Evolutionary conservation across 73 alveolate genomes (phyloP).

Genomic region (Paramecium sonneborni): DNA sequence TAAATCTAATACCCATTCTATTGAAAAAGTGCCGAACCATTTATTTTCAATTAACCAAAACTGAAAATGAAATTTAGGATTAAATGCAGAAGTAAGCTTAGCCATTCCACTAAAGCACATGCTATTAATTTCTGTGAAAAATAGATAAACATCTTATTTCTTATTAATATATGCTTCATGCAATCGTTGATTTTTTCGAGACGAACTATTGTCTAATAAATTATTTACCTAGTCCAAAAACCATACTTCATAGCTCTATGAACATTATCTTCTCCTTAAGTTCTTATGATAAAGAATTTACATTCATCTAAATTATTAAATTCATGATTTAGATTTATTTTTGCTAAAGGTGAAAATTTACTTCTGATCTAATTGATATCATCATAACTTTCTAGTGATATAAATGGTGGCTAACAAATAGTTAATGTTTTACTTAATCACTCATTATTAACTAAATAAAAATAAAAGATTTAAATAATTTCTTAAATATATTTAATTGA

Average conservation of each 20-base stretch:
- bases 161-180: not conserved
- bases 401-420: not conserved
- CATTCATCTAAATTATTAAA: not conserved
- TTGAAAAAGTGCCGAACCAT: conserved; percentile 39
- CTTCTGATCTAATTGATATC: not conserved
- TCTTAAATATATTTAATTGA: conserved; percentile 1
- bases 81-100: not conserved
- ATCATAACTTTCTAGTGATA: not conserved
- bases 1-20: conserved; percentile 14
- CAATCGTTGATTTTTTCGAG: conserved; percentile 15
- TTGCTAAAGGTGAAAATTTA: not conserved
- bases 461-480: conserved; percentile 27
- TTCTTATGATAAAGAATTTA: conserved; percentile 42
- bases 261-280: conserved; percentile 44
- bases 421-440: not conserved
- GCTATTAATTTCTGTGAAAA: conserved; percentile 18
- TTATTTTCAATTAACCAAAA: conserved; percentile 48
- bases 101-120: conserved; percentile 43
- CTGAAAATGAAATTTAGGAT: conserved; percentile 12
- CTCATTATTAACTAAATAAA: not conserved
- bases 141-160: not conserved
- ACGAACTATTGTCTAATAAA: not conserved
- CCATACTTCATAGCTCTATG: conserved; percentile 56
- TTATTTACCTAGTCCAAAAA: conserved; percentile 31
- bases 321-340: not conserved